Percentiles rank a stretch among this genome's conserved stretches.
These are phyloP conservation scores for Penicillium sp. DNA, from an alignment of 2,329 filamentous ascomycete genomes.

Conservation along the genomic window DNA sequence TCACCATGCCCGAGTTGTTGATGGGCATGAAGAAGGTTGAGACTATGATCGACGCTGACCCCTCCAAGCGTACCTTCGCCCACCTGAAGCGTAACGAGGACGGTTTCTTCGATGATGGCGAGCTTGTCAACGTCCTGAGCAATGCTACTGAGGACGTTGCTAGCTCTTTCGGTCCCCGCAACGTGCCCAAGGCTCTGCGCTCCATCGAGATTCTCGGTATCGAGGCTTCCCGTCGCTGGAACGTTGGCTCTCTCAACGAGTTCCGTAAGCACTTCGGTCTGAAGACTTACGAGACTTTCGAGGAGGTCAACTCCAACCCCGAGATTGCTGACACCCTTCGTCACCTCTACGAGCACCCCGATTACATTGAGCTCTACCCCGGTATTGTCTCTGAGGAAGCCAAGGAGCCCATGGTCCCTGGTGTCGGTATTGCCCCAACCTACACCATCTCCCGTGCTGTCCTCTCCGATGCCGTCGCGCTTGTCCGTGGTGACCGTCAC, in stretches of 20 bases:
- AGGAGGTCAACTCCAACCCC: slow-evolving; percentile 80
- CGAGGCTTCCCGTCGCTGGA: slow-evolving; percentile 74
- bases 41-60: slow-evolving; percentile 62
- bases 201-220: slow-evolving; percentile 81
- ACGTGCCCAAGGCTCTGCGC: slow-evolving; percentile 72
- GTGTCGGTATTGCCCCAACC: slow-evolving; percentile 72
- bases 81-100: slow-evolving; percentile 64
- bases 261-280: slow-evolving; percentile 81
- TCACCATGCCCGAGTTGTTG: slow-evolving; percentile 64
- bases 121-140: slow-evolving; percentile 69
- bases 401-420: slow-evolving; percentile 72
- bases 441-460: slow-evolving; percentile 78
- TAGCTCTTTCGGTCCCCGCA: slow-evolving; percentile 68
- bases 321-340: slow-evolving; percentile 66
- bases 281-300: slow-evolving; percentile 73
- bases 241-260: slow-evolving; percentile 77
- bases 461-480: slow-evolving; percentile 74
- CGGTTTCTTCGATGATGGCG: slow-evolving; percentile 73
- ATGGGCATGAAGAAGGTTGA: slow-evolving; percentile 66
- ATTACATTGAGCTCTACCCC: slow-evolving; percentile 78
- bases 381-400: slow-evolving; percentile 75
- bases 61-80: slow-evolving; percentile 67
- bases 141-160: slow-evolving; percentile 70
- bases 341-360: slow-evolving; percentile 69
- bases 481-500: slow-evolving; percentile 76